Percentiles rank a stretch among this genome's conserved stretches.
phyloP scores from a whole-genome alignment of 176 grass and related monocot species.

The Puya raimondii region DNA sequence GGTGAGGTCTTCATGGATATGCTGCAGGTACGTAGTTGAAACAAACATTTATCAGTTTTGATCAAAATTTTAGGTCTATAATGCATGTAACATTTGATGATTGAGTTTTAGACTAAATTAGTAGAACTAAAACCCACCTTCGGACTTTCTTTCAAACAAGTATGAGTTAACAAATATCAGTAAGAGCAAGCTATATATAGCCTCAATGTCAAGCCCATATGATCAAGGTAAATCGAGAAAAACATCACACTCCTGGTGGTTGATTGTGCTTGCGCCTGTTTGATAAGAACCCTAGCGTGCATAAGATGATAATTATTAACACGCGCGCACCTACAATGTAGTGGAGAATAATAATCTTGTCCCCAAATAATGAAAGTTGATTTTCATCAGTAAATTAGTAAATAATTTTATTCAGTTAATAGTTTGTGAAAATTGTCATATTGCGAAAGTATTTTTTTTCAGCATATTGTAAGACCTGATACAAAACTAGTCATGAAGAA shows the following conservation, averaged over 20 bases:
- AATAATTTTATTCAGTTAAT: not conserved
- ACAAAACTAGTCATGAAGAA: not conserved
- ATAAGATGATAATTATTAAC: not conserved
- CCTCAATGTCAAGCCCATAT: not conserved
- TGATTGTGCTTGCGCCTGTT: not conserved
- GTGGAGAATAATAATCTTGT: conserved; percentile 1
- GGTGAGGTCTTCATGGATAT: not conserved
- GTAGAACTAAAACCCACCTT: not conserved
- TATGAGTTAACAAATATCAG: not conserved
- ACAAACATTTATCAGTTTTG: not conserved
- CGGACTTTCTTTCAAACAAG: not conserved
- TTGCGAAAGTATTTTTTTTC: not conserved
- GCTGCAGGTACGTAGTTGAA: not conserved
- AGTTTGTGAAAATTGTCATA: not conserved
- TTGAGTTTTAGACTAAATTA: not conserved
- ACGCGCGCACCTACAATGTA: not conserved
- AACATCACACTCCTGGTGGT: not conserved
- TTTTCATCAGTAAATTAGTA: not conserved
- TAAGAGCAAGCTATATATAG: not conserved
- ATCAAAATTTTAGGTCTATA: not conserved
- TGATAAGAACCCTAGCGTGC: not conserved
- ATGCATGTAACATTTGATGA: not conserved
- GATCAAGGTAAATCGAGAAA: not conserved
- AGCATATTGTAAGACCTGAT: not conserved
- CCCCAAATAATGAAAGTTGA: not conserved